Conservation (phyloP, 371 early-diverging fungal genomes). For the Lichtheimia hyalospora region DNA sequence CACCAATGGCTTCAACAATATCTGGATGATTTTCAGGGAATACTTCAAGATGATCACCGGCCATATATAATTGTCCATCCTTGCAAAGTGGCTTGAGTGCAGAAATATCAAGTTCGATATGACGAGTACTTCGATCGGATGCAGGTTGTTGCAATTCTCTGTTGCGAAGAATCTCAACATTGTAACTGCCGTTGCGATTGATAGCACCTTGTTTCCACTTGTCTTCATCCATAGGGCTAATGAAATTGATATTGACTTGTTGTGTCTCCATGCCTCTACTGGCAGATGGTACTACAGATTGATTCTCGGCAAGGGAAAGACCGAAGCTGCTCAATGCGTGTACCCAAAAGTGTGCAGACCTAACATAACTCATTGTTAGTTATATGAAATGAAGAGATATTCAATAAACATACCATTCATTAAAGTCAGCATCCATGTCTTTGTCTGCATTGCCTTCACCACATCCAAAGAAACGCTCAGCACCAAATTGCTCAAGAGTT, state of each 20-base stretch:
- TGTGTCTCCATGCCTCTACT: conserved; percentile 11
- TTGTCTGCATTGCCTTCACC: conserved; percentile 57
- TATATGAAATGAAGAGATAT: neutral
- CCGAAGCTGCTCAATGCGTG: conserved; percentile 30
- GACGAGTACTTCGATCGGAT: conserved; percentile 46
- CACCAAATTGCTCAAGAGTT: conserved; percentile 46
- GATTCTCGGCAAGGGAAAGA: conserved; percentile 27
- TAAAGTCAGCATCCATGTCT: conserved; percentile 53
- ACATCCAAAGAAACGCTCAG: conserved; percentile 35
- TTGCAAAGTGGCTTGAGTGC: conserved; percentile 21
- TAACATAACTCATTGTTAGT: conserved; percentile 4
- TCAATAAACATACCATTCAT: conserved; percentile 32
- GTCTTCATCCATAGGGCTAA: conserved; percentile 27
- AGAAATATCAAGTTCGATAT: conserved; percentile 47
- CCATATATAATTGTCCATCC: conserved; percentile 30
- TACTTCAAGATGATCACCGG: conserved; percentile 62
- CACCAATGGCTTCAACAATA: conserved; percentile 44
- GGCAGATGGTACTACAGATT: conserved; percentile 37
- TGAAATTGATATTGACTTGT: conserved; percentile 22
- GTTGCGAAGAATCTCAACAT: conserved; percentile 23
- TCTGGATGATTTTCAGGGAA: conserved; percentile 44
- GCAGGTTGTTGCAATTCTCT: conserved; percentile 36
- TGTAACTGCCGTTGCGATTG: conserved; percentile 33
- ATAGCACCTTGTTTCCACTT: conserved; percentile 27
- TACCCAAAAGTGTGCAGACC: conserved; percentile 48